Evolutionary conservation across 768 basidiomycete species (phyloP).

Genomic region (Mycena latifolia): DNA sequence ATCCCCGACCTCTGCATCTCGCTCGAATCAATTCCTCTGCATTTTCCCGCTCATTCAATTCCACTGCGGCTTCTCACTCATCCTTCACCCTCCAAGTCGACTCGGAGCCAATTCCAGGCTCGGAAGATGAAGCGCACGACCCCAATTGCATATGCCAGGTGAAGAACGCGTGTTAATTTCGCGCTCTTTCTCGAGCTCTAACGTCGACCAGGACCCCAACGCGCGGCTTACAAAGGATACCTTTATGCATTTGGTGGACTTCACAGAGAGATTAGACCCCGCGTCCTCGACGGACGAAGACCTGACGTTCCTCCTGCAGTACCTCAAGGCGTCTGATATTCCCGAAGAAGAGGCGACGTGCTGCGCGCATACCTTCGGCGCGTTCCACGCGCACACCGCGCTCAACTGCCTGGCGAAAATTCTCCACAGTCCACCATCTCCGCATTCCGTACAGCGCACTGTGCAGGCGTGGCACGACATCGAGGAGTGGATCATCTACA

Average conservation of each 20-base stretch:
- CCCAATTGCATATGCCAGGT: constrained; percentile 3
- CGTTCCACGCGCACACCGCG: background rate
- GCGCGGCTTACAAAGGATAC: constrained; percentile 1
- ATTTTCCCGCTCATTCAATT: too few species aligned
- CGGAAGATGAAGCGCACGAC: background rate
- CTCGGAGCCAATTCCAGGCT: too few species aligned
- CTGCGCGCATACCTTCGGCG: background rate
- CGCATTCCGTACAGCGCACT: too few species aligned
- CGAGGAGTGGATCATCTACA: background rate
- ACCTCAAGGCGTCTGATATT: constrained; percentile 7
- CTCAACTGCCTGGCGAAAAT: background rate
- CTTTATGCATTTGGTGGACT: background rate
- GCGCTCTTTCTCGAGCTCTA: too few species aligned
- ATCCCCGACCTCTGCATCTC: too few species aligned
- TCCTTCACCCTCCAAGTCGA: too few species aligned
- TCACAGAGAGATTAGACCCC: background rate
- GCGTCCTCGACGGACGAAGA: constrained; percentile 4
- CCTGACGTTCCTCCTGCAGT: constrained; percentile 5
- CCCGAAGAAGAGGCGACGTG: background rate
- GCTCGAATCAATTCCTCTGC: too few species aligned
- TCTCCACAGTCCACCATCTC: background rate
- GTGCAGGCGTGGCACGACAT: constrained; percentile 9
- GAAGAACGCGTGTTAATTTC: too few species aligned
- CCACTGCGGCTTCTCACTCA: too few species aligned
- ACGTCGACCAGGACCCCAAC: background rate